phyloP scores from a whole-genome alignment of 2,329 filamentous ascomycete species.

The Fusarium subtropicale region DNA sequence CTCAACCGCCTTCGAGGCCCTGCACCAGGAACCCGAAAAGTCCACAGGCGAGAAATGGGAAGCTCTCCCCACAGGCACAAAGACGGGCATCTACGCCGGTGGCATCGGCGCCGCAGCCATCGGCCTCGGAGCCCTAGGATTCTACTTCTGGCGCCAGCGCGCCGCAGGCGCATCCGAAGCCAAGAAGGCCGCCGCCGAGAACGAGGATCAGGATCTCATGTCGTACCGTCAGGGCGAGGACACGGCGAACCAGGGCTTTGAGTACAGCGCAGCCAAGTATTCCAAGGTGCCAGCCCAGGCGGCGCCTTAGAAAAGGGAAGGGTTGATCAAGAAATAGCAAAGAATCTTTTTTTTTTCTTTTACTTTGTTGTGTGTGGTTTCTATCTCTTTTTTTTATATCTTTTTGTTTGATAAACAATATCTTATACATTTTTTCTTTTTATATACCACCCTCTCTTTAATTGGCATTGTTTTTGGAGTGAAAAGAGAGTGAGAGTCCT shows the following conservation, averaged over 20 bases:
- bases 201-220: slow-evolving; percentile 64
- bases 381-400: not conserved
- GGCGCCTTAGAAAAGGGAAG: slow-evolving; percentile 13
- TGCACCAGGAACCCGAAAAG: slow-evolving; percentile 56
- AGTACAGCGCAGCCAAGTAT: slow-evolving; percentile 43
- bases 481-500: not conserved
- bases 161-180: slow-evolving; percentile 65
- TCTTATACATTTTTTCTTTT: slow-evolving; percentile 6
- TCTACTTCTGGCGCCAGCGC: slow-evolving; percentile 68
- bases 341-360: not conserved
- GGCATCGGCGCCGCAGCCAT: slow-evolving; percentile 58
- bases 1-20: slow-evolving; percentile 63
- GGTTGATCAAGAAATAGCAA: not conserved
- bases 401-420: not conserved
- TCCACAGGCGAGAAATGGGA: slow-evolving; percentile 66
- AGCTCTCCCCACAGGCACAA: slow-evolving; percentile 61
- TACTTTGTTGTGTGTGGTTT: not conserved
- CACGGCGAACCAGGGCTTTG: slow-evolving; percentile 43
- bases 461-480: slow-evolving; percentile 27
- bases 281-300: slow-evolving; percentile 25
- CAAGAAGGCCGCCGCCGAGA: slow-evolving; percentile 59
- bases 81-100: slow-evolving; percentile 64
- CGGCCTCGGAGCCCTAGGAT: slow-evolving; percentile 56
- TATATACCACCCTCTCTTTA: slow-evolving; percentile 5
- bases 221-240: slow-evolving; percentile 55